These are phyloP conservation scores for Cyclotella cryptica DNA, from an alignment of 108 stramenopile species.

Conservation along the genomic window DNA sequence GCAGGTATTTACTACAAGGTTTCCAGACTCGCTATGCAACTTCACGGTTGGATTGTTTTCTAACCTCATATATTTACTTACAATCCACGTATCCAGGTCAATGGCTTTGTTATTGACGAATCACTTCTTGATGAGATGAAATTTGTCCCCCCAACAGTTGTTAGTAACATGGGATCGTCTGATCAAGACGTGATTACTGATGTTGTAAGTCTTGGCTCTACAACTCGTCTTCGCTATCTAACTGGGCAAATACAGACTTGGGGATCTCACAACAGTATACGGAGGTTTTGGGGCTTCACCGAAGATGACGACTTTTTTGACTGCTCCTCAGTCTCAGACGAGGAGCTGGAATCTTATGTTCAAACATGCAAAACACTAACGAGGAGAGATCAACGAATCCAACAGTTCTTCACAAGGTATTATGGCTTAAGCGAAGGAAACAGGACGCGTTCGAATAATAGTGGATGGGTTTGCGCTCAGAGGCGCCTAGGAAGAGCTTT, in stretches of 20 bases:
- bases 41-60: neutral
- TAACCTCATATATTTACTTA: neutral
- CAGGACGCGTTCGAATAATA: neutral
- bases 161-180: neutral
- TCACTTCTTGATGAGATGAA: neutral
- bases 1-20: neutral
- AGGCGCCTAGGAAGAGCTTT: conserved; percentile 25
- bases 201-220: conserved; percentile 6
- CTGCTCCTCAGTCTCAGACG: neutral
- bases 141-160: neutral
- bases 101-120: neutral
- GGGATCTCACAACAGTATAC: conserved; percentile 31
- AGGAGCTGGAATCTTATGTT: conserved; percentile 2
- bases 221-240: neutral
- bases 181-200: neutral
- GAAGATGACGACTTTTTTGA: conserved; percentile 26
- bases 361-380: conserved; percentile 5
- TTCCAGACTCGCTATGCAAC: neutral
- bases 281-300: conserved; percentile 35
- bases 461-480: conserved; percentile 42
- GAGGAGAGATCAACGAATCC: neutral
- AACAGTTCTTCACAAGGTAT: neutral
- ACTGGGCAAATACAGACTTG: conserved; percentile 20
- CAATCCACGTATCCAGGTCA: neutral
- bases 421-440: conserved; percentile 17